Conservation (phyloP, 768 basidiomycete species). For the Strobilomyces confusus region DNA sequence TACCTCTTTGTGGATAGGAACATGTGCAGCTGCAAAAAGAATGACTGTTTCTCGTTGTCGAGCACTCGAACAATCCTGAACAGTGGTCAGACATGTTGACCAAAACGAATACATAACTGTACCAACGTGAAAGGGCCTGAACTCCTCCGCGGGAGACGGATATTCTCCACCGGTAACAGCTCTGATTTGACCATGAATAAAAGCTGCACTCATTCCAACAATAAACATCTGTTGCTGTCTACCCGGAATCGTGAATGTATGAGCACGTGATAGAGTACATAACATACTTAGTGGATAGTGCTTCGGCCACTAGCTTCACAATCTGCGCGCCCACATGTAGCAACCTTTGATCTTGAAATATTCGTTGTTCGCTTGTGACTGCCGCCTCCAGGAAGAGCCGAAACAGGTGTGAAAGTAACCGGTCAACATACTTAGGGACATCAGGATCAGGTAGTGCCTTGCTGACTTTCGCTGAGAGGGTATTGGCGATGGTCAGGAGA, state of each 20-base stretch:
- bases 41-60: slow-evolving; percentile 60
- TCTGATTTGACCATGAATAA: slow-evolving; percentile 42
- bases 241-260: slow-evolving; percentile 1
- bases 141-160: slow-evolving; percentile 29
- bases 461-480: slow-evolving; percentile 50
- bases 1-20: slow-evolving; percentile 68
- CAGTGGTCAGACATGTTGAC: not conserved
- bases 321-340: slow-evolving; percentile 54
- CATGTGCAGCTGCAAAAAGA: slow-evolving; percentile 62
- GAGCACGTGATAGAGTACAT: not conserved
- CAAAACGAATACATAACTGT: not conserved
- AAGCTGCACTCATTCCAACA: slow-evolving; percentile 36
- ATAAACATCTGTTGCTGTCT: slow-evolving; percentile 63
- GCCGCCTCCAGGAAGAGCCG: slow-evolving; percentile 53
- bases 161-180: slow-evolving; percentile 54
- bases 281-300: slow-evolving; percentile 62
- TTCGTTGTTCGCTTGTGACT: slow-evolving; percentile 20
- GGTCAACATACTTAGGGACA: slow-evolving; percentile 75
- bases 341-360: slow-evolving; percentile 36
- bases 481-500: slow-evolving; percentile 62
- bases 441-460: slow-evolving; percentile 54
- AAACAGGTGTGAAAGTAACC: slow-evolving; percentile 67
- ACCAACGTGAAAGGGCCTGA: slow-evolving; percentile 53
- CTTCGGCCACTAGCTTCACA: slow-evolving; percentile 62
- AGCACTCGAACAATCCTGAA: slow-evolving; percentile 16